Evolutionary conservation across 208 protist species (phyloP).

Genomic region (Acanthamoeba sp.): DNA sequence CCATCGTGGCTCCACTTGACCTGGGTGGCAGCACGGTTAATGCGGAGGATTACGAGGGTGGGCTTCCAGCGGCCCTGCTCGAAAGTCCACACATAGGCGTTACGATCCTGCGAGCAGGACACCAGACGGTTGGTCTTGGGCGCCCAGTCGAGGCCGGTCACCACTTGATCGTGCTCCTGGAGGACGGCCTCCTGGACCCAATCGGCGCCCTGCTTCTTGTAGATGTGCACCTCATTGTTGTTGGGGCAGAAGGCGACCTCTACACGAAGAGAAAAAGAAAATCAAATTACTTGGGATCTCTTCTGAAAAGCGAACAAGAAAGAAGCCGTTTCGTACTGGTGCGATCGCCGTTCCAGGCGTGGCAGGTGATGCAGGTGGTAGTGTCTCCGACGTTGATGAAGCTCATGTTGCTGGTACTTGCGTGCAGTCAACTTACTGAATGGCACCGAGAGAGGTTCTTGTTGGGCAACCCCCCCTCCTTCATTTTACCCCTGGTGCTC

Average conservation of each 20-base stretch:
- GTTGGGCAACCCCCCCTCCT: neutral
- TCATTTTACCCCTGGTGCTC: neutral
- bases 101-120: constrained; percentile 94
- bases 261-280: neutral
- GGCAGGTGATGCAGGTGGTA: constrained; percentile 87
- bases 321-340: constrained; percentile 79
- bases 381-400: constrained; percentile 40
- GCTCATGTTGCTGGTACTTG: constrained; percentile 75
- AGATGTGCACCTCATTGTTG: constrained; percentile 92
- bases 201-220: constrained; percentile 83
- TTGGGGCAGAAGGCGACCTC: constrained; percentile 92
- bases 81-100: constrained; percentile 95
- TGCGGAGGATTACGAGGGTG: constrained; percentile 93
- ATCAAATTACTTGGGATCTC: neutral
- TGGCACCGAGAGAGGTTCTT: no score
- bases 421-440: no score
- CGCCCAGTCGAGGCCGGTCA: constrained; percentile 94
- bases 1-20: constrained; percentile 90
- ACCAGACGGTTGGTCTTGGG: constrained; percentile 92
- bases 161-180: constrained; percentile 91
- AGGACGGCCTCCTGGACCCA: constrained; percentile 73
- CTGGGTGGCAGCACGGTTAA: constrained; percentile 91
- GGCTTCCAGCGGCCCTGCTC: constrained; percentile 90
- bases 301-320: neutral
- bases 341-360: constrained; percentile 91